These are phyloP conservation scores for Sporothrix dimorphospora DNA, from an alignment of 2,329 filamentous ascomycete species.

Conservation along the genomic window DNA sequence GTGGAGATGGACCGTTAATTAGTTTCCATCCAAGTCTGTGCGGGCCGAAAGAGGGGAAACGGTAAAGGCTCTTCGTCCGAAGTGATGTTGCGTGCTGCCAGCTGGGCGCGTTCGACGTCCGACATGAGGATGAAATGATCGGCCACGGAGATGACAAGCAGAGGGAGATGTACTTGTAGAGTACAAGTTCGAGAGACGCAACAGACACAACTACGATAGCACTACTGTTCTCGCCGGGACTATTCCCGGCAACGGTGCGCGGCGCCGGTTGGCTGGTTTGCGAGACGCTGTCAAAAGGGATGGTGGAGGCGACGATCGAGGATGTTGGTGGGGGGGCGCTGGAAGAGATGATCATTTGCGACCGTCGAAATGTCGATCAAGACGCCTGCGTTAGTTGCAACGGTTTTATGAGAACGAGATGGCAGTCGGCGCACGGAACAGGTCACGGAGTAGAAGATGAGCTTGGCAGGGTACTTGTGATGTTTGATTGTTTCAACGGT, in stretches of 20 bases:
- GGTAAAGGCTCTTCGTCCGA: too few species aligned
- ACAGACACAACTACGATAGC: too few species aligned
- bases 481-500: background rate
- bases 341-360: background rate
- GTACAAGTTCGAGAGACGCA: too few species aligned
- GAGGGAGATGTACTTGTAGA: background rate
- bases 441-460: background rate
- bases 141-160: background rate
- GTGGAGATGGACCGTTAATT: background rate
- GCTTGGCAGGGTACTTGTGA: background rate
- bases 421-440: background rate
- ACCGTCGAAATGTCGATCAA: background rate
- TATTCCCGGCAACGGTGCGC: background rate
- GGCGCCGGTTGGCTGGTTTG: constrained; percentile 10
- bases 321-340: background rate
- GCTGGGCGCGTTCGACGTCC: too few species aligned
- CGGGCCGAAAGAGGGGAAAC: constrained; percentile 5
- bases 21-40: background rate
- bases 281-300: background rate
- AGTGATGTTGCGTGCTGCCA: too few species aligned
- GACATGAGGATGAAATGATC: constrained; percentile 1
- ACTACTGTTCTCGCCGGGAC: background rate
- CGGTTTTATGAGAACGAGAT: background rate
- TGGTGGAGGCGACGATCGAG: background rate
- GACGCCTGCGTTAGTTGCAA: background rate